Evolutionary conservation across 805 yeast genomes (phyloP), one percentile per base, ranked within the genome.

Genomic region (Phaffomyces opuntiae): DNA sequence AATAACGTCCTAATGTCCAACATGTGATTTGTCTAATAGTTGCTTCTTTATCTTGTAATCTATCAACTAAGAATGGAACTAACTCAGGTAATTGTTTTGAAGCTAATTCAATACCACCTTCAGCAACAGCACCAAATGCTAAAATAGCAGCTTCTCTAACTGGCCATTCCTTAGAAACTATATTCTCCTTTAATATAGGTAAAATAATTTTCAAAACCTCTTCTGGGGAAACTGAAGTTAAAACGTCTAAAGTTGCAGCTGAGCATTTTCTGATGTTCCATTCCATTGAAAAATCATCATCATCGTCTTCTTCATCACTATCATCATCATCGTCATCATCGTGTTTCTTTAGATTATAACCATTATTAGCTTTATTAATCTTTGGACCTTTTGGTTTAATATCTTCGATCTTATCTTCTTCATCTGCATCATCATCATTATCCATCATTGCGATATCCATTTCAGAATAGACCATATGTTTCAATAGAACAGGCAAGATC

Each of bases 261-360:
- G 96, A 75, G 64, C 98, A 91, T 65, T 91, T 91, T 58, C 99
- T 75, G 48, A 93, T 66, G 56, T 82, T 88, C 99, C 99, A 93
- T 55, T 81, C 87, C 33, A 81, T 78, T 39, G 80, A 73, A 34
- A 76, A 80, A 45, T 75, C 82, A 41, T 75, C 84, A 43, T 77
- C 85, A 41, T 79, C 88, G 27, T 79, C 90, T 11, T 81, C 93
- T 29, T 80, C 91, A 25, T 78, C 87, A 14, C 78, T 87, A 27
- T 74, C 81, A 37, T 77, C 81, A 14, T 74, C 80, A 9, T 74
- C 79, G 21, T 66, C 72, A 34, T 67, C 77, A 19, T 66, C 69
- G 24, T 21, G 24, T 17, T 61, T 70, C 9, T 52, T 63, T 13
- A 29, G 9, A 14, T 32, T 16, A 16, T 33, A 9, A 9, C 50